A percentile compares a stretch with the other conserved stretches of the same genome.
phyloP scores from a whole-genome alignment of 257 asterid genomes.

The Verbena officinalis region DNA sequence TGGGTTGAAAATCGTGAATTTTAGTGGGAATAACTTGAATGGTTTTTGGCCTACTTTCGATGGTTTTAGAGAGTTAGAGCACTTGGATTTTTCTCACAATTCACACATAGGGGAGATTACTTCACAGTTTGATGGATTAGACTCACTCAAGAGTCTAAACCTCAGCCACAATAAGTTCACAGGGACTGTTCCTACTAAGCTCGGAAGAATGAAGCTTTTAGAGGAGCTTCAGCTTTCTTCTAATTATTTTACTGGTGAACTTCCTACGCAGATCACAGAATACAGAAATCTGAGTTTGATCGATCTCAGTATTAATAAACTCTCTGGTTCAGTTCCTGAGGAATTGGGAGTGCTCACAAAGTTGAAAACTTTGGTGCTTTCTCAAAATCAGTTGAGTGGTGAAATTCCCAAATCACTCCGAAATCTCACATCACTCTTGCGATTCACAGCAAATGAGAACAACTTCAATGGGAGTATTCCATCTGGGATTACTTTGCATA shows the following conservation, averaged over 20 bases:
- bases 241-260: conserved; percentile 43
- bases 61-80: conserved; percentile 55
- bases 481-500: conserved; percentile 40
- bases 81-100: conserved; percentile 59
- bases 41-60: conserved; percentile 54
- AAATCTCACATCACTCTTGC: conserved; percentile 37
- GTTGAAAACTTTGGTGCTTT: conserved; percentile 54
- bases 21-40: conserved; percentile 50
- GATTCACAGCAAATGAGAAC: conserved; percentile 74
- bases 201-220: conserved; percentile 47
- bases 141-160: conserved; percentile 55
- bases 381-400: conserved; percentile 57
- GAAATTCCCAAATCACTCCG: conserved; percentile 52
- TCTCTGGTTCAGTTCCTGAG: conserved; percentile 56
- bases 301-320: conserved; percentile 51
- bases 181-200: conserved; percentile 56
- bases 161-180: conserved; percentile 43
- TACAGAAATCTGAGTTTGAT: conserved; percentile 51
- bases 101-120: conserved; percentile 41
- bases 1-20: conserved; percentile 59
- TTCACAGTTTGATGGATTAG: conserved; percentile 51
- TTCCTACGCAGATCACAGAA: conserved; percentile 46
- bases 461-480: conserved; percentile 58
- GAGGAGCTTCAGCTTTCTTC: conserved; percentile 65
- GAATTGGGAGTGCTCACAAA: conserved; percentile 42